phyloP scores from a whole-genome alignment of 306 rosid genomes.

The Quercus dentata region DNA sequence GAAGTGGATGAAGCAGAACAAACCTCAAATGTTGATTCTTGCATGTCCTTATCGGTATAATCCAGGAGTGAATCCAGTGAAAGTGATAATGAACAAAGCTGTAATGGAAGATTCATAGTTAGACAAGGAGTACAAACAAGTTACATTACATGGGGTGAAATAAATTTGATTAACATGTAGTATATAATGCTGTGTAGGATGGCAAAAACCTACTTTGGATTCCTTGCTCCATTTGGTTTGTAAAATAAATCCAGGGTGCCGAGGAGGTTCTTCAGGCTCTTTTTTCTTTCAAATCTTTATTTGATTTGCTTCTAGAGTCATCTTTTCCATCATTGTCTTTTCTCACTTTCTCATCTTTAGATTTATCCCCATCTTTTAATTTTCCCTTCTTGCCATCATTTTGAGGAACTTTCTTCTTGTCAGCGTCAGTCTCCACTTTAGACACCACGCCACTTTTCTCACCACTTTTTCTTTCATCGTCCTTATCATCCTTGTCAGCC shows the following conservation, averaged over 20 bases:
- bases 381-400: conserved; percentile 50
- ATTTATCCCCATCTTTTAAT: conserved; percentile 57
- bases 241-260: conserved; percentile 85
- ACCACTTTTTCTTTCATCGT: conserved; percentile 43
- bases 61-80: conserved; percentile 82
- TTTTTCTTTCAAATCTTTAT: conserved; percentile 69
- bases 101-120: conserved; percentile 25
- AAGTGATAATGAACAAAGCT: conserved; percentile 75
- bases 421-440: conserved; percentile 23
- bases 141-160: neutral
- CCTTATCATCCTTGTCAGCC: conserved; percentile 48
- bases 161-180: neutral
- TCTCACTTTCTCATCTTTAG: conserved; percentile 59
- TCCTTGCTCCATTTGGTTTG: conserved; percentile 63
- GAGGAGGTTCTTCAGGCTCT: conserved; percentile 86
- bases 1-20: conserved; percentile 8
- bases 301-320: conserved; percentile 14
- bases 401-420: conserved; percentile 43
- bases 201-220: conserved; percentile 59
- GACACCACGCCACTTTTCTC: conserved; percentile 18
- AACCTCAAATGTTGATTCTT: conserved; percentile 93
- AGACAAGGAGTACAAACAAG: conserved; percentile 1
- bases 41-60: conserved; percentile 84
- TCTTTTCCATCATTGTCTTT: conserved; percentile 55
- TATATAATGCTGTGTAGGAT: neutral